Evolutionary conservation across 2,329 filamentous ascomycete species (phyloP).

Genomic region (Xylariaceae sp.): DNA sequence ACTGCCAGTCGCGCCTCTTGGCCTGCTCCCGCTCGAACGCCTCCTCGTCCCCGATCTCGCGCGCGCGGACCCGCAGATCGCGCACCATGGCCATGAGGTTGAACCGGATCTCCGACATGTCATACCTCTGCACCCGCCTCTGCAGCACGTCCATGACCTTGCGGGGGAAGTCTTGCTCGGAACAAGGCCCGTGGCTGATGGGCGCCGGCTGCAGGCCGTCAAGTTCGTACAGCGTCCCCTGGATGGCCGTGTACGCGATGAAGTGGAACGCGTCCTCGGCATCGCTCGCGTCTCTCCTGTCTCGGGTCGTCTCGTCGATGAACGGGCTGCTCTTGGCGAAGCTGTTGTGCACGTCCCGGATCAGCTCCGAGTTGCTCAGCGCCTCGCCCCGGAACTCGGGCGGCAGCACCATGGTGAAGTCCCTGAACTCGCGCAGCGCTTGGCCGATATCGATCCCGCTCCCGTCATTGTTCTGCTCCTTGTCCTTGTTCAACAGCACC

Average conservation of each 20-base stretch:
- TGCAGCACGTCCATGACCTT: slow-evolving; percentile 84
- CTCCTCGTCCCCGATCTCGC: slow-evolving; percentile 77
- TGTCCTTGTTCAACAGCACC: slow-evolving; percentile 76
- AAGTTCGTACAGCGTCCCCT: slow-evolving; percentile 81
- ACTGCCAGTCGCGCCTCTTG: slow-evolving; percentile 82
- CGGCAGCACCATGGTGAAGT: slow-evolving; percentile 81
- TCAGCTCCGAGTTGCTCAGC: slow-evolving; percentile 58
- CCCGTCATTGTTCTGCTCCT: slow-evolving; percentile 11
- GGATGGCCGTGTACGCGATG: slow-evolving; percentile 83
- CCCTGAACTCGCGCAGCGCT: slow-evolving; percentile 71
- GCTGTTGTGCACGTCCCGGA: slow-evolving; percentile 79
- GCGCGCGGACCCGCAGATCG: slow-evolving; percentile 71
- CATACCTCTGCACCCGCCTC: slow-evolving; percentile 78
- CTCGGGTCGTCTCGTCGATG: slow-evolving; percentile 77
- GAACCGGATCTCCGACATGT: slow-evolving; percentile 83
- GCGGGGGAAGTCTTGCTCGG: slow-evolving; percentile 58
- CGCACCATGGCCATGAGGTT: slow-evolving; percentile 90
- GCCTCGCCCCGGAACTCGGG: slow-evolving; percentile 62
- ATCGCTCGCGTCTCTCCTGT: slow-evolving; percentile 51
- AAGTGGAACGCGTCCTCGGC: slow-evolving; percentile 96
- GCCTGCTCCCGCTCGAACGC: slow-evolving; percentile 71
- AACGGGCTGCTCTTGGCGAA: slow-evolving; percentile 88
- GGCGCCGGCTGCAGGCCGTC: slow-evolving; percentile 91
- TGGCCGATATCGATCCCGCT: slow-evolving; percentile 68
- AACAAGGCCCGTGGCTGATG: slow-evolving; percentile 78